These are phyloP conservation scores for Mycena filopes DNA, from an alignment of 768 basidiomycete species.

Conservation along the genomic window DNA sequence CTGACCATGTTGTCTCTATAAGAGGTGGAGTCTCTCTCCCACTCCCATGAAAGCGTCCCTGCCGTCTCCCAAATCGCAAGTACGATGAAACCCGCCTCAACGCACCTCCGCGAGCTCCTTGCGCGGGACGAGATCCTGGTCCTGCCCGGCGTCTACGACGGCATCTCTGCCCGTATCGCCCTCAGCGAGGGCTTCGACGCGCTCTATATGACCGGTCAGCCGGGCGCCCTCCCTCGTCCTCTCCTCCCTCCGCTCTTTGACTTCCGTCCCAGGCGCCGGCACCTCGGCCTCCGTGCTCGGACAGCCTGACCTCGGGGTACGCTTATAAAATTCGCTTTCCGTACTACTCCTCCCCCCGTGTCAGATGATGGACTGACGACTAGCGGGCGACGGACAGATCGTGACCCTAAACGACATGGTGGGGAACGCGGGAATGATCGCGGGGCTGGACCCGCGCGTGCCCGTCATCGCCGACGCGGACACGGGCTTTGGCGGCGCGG, in stretches of 20 bases:
- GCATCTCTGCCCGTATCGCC: conserved; percentile 62
- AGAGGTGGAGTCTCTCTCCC: too few species aligned
- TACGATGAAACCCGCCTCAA: conserved; percentile 31
- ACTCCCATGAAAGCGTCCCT: too few species aligned
- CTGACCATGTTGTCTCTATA: too few species aligned
- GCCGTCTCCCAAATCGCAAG: too few species aligned
- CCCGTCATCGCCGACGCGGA: conserved; percentile 69
- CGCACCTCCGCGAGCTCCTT: conserved; percentile 27
- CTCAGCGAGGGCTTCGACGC: conserved; percentile 62
- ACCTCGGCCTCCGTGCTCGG: conserved; percentile 67
- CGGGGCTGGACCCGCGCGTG: conserved; percentile 55
- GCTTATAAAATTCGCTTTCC: neutral
- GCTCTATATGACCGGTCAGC: conserved; percentile 61
- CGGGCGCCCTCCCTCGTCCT: too few species aligned
- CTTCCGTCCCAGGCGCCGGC: conserved; percentile 46
- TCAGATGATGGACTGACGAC: neutral
- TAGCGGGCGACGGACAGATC: too few species aligned
- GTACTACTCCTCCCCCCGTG: neutral
- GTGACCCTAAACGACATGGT: conserved; percentile 35
- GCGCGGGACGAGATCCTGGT: conserved; percentile 28
- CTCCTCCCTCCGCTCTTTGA: neutral
- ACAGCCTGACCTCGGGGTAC: conserved; percentile 57
- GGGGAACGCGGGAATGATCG: conserved; percentile 57
- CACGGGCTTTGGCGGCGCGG: conserved; percentile 67
- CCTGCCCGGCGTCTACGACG: conserved; percentile 57